Percentiles rank a stretch among this genome's conserved stretches.
phyloP scores from a whole-genome alignment of 2,329 filamentous ascomycete genomes.

The Penicillium janthinellum region DNA sequence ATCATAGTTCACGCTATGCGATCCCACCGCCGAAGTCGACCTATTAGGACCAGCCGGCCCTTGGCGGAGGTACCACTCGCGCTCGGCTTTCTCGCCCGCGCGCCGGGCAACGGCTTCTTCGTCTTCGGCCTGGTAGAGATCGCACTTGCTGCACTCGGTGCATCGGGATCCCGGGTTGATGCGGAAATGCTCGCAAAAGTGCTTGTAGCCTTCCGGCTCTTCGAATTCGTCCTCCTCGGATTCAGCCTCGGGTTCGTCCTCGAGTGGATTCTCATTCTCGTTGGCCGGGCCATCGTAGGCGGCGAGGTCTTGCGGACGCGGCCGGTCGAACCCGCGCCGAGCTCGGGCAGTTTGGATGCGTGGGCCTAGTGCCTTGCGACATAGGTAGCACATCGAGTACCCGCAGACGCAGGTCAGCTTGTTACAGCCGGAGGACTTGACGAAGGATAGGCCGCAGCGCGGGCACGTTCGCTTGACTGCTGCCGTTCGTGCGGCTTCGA shows the following conservation, averaged over 20 bases:
- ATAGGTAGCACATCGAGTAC: slow-evolving; percentile 98
- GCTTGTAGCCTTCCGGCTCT: slow-evolving; percentile 75
- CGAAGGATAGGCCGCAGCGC: slow-evolving; percentile 84
- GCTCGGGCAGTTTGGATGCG: slow-evolving; percentile 18
- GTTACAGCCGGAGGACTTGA: slow-evolving; percentile 94
- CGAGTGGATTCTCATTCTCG: slow-evolving; percentile 35
- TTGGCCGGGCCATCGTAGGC: slow-evolving; percentile 47
- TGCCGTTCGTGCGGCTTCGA: slow-evolving; percentile 90
- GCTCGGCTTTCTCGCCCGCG: slow-evolving; percentile 72
- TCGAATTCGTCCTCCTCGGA: slow-evolving; percentile 28
- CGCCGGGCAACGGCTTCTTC: slow-evolving; percentile 69
- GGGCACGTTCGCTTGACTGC: slow-evolving; percentile 95
- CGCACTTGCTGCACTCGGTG: slow-evolving; percentile 76
- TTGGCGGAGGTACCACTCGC: slow-evolving; percentile 69
- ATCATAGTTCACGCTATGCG: slow-evolving; percentile 32
- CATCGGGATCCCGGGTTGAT: slow-evolving; percentile 76
- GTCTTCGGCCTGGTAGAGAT: slow-evolving; percentile 70
- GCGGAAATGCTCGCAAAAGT: slow-evolving; percentile 96
- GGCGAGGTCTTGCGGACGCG: slow-evolving; percentile 16
- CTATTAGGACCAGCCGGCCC: slow-evolving; percentile 36
- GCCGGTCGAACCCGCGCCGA: slow-evolving; percentile 9
- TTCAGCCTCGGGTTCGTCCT: slow-evolving; percentile 3
- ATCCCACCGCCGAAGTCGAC: slow-evolving; percentile 18
- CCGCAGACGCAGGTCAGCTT: slow-evolving; percentile 95
- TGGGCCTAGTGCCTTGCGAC: slow-evolving; percentile 65